Base-by-base conservation (phyloP, 495 filamentous ascomycete species). In the Aspergillus cristatus region DNA sequence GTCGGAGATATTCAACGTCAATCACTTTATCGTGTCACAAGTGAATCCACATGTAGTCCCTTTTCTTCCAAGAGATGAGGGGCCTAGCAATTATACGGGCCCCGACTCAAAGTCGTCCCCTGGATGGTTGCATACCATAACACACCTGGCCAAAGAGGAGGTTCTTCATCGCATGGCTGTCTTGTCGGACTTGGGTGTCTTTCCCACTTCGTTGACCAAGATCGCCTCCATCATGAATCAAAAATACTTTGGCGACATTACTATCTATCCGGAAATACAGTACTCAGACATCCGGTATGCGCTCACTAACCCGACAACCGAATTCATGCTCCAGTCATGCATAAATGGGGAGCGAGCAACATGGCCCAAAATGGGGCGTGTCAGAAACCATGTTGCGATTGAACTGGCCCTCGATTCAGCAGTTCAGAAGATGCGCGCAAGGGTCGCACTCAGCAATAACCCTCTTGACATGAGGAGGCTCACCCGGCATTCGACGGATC, bases 1-100 rank as follows among this genome's bases (percentile, higher is more conserved):
- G 8, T 81, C 88, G 0, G 89, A 95, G 47, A 90, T 95, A 84
- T 94, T 95, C 62, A 94, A 95, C 51, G 88, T 95, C 60, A 97
- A 95, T 53, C 88, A 95, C 53, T 95, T 94, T 53, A 95, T 97
- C 51, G 90, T 95, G 20, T 94, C 88, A 0, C 90, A 97, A 53
- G 86, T 93, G 32, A 96, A 95, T 50, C 90, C 90, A 1, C 90
- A 96, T 47, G 83, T 96, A 18, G 79, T 93, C 0, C 88, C 89
- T 6, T 94, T 97, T 44, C 67, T 95, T 13, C 60, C 72, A 15
- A 83, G 80, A 47, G 81, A 89, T 40, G 79, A 84, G 38, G 71
- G 72, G 8, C 62, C 71, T 0, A 62, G 62, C 18, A 51, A 58
- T 10, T 51, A 56, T 25, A 47, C 59, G 18, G 54, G 53, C n/a